Conservation (phyloP, 768 basidiomycete genomes). For the Pulveroboletus frians region DNA sequence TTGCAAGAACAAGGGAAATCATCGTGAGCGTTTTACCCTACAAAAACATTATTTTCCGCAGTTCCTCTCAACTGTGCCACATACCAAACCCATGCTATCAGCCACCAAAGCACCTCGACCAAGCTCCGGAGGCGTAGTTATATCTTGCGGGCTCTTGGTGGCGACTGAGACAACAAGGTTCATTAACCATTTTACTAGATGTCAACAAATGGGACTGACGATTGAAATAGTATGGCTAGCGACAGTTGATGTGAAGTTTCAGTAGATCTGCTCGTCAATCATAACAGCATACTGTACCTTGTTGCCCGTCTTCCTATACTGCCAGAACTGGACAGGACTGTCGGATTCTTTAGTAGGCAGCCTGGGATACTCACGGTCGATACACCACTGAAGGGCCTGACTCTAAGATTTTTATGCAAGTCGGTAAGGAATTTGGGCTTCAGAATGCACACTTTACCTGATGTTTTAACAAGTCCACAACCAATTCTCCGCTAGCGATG, state of each 20-base stretch:
- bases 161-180: slow-evolving; percentile 47
- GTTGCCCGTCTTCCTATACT: slow-evolving; percentile 48
- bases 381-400: slow-evolving; percentile 84
- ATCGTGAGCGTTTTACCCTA: slow-evolving; percentile 91
- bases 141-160: slow-evolving; percentile 71
- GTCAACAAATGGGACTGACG: slow-evolving; percentile 34
- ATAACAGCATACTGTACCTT: slow-evolving; percentile 50
- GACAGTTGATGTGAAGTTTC: neutral
- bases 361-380: slow-evolving; percentile 71
- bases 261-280: neutral
- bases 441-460: slow-evolving; percentile 45
- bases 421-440: neutral
- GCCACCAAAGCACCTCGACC: slow-evolving; percentile 85
- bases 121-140: slow-evolving; percentile 46
- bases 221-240: slow-evolving; percentile 64
- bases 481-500: slow-evolving; percentile 56
- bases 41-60: slow-evolving; percentile 2
- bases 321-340: slow-evolving; percentile 87
- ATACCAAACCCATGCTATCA: slow-evolving; percentile 80
- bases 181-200: neutral
- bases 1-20: slow-evolving; percentile 74
- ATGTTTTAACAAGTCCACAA: slow-evolving; percentile 73
- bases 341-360: slow-evolving; percentile 65
- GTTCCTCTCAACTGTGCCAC: neutral
- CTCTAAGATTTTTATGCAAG: slow-evolving; percentile 37